These are phyloP conservation scores for Pseudoperonospora humuli DNA, from an alignment of 352 stramenopile genomes.

Conservation along the genomic window DNA sequence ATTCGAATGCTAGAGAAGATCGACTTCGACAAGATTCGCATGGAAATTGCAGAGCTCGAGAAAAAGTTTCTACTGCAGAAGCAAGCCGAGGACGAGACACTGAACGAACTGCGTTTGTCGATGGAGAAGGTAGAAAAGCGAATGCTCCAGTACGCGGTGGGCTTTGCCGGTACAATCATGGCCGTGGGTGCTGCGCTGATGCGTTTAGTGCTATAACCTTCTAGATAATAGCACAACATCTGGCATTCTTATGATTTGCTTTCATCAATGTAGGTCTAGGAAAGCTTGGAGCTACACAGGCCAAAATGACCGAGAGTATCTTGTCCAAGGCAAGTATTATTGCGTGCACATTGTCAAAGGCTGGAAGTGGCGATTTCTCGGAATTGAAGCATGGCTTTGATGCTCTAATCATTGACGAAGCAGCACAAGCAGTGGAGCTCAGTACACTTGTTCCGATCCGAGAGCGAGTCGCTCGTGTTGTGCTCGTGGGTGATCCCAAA, in stretches of 20 bases:
- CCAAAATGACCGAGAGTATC: conserved; percentile 66
- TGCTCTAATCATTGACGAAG: conserved; percentile 96
- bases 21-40: conserved; percentile 85
- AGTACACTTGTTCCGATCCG: conserved; percentile 94
- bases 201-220: conserved; percentile 60
- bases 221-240: background rate
- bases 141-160: conserved; percentile 83
- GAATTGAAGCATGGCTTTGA: conserved; percentile 86
- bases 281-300: conserved; percentile 41
- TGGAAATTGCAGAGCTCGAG: conserved; percentile 82
- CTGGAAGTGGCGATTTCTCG: conserved; percentile 61
- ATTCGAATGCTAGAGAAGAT: conserved; percentile 88
- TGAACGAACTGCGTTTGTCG: conserved; percentile 79
- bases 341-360: conserved; percentile 81
- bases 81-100: conserved; percentile 79
- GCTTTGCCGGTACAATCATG: conserved; percentile 85
- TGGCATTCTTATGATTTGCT: background rate
- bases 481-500: conserved; percentile 93
- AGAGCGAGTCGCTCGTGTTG: conserved; percentile 86
- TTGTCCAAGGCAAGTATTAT: conserved; percentile 81
- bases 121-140: conserved; percentile 88
- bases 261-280: too few species aligned
- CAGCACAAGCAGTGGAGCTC: conserved; percentile 94
- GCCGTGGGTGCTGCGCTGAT: conserved; percentile 68
- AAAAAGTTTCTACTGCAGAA: conserved; percentile 88